Percentiles rank a stretch among this genome's conserved stretches.
These are phyloP conservation scores for Populus hybrid DNA, from an alignment of 441 rosid genomes.

Conservation along the genomic window DNA sequence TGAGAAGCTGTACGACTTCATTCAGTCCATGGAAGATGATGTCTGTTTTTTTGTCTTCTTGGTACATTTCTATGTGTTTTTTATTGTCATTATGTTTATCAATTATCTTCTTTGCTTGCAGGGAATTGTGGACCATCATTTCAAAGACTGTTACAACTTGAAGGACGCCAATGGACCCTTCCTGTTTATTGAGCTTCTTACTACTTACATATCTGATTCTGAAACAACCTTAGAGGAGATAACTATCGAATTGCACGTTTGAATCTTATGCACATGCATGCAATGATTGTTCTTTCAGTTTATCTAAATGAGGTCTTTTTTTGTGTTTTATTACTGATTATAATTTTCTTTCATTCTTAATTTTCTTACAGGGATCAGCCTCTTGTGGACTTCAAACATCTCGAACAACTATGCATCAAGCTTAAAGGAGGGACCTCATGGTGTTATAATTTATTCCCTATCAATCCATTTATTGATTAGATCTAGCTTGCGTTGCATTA, in stretches of 20 bases:
- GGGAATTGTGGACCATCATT: slow-evolving; percentile 21
- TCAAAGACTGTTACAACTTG: not conserved
- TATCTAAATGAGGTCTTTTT: not conserved
- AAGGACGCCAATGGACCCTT: slow-evolving; percentile 20
- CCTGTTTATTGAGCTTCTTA: slow-evolving; percentile 14
- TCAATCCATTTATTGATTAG: not conserved
- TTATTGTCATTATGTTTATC: not conserved
- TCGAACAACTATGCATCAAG: slow-evolving; percentile 18
- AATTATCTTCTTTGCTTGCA: slow-evolving; percentile 3
- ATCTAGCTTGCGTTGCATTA: not conserved
- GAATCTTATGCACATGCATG: not conserved
- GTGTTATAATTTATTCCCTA: slow-evolving; percentile 14
- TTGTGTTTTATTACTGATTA: not conserved
- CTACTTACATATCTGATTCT: slow-evolving; percentile 14
- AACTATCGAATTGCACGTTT: slow-evolving; percentile 10
- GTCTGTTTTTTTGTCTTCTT: not conserved
- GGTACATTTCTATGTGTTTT: not conserved
- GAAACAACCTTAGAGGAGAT: slow-evolving; percentile 12
- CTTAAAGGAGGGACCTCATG: slow-evolving; percentile 25
- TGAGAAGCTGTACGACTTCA: slow-evolving; percentile 5
- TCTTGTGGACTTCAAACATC: slow-evolving; percentile 1
- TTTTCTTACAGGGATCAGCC: slow-evolving; percentile 15
- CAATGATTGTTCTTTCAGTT: not conserved
- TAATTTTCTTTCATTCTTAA: not conserved
- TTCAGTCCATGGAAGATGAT: slow-evolving; percentile 14